Evolutionary conservation across 2,329 filamentous ascomycete species (phyloP), one percentile per base, ranked within the genome.

Genomic region (Aspergillus quadrilineatus): DNA sequence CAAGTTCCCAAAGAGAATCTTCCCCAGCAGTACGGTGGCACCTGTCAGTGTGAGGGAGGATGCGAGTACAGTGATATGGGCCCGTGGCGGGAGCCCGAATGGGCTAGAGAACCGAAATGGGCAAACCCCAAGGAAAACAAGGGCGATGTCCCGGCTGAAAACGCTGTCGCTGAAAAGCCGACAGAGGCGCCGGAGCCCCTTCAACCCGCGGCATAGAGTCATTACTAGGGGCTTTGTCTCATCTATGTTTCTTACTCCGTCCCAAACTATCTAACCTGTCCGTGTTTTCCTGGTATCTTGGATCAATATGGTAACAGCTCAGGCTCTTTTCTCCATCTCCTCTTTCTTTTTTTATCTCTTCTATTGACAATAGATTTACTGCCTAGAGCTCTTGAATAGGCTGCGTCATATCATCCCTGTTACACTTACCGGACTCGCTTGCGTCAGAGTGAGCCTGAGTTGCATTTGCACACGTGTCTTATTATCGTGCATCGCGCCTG

Each of bases 1-100:
- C 94, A 99, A 79, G 84, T 99, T 3, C 89, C 92, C 1, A 82
- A 86, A 52, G 92, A 97, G 82, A 97, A 96, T 79, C 81, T 99
- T 60, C 94, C 94, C 60, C 87, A 86, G 75, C 80, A 85, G 59
- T 93, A 96, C 67, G 94, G 94, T 62, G 94, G 94, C 60, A 81
- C 75, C 41, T 99, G 94, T 77, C 75, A 88, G 60, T 99, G 94
- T 76, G 73, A 80, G 34, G 90, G 89, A 57, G 92, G 92, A 60
- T 99, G 94, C 77, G 79, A 84, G 74, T 77, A 96, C 68, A 95
- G 90, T 76, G 92, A 99, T 73, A 86, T 86, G 60, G 94, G 94
- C 51, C 94, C 94, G 52, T 99, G 94, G 94, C 70, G 77, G 59
- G 78, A 80, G 59, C 56, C 73, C 6, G 65, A 79, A 63, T 80